Evolutionary conservation across 2,329 filamentous ascomycete genomes (phyloP).

Genomic region (Bipolaris zeicola): DNA sequence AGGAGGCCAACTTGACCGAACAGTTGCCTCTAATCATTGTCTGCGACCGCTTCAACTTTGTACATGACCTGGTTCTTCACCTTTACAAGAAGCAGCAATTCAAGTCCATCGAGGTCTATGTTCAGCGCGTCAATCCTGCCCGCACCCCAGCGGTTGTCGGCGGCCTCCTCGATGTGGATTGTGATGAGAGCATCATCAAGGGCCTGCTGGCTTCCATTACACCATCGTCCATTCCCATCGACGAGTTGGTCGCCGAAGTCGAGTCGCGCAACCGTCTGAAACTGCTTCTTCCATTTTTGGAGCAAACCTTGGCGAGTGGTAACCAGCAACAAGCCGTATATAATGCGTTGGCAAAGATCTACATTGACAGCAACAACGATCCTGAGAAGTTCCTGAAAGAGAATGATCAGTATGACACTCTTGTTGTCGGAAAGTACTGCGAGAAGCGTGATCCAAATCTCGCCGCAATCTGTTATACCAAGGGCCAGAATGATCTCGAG

Average conservation of each 20-base stretch:
- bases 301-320: slow-evolving; percentile 83
- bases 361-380: slow-evolving; percentile 98
- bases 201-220: slow-evolving; percentile 84
- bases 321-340: slow-evolving; percentile 97
- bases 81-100: slow-evolving; percentile 99
- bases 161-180: slow-evolving; percentile 93
- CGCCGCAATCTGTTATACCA: slow-evolving; percentile 91
- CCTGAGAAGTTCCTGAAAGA: slow-evolving; percentile 97
- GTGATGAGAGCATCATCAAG: slow-evolving; percentile 96
- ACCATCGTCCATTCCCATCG: slow-evolving; percentile 84
- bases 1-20: slow-evolving; percentile 90
- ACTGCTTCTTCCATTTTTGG: slow-evolving; percentile 92
- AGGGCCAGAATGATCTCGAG: slow-evolving; percentile 96
- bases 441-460: slow-evolving; percentile 98
- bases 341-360: slow-evolving; percentile 98
- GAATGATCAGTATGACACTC: slow-evolving; percentile 94
- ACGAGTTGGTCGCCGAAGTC: slow-evolving; percentile 93
- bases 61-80: slow-evolving; percentile 94
- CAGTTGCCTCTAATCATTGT: slow-evolving; percentile 97
- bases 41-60: slow-evolving; percentile 99
- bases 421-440: slow-evolving; percentile 95
- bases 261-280: slow-evolving; percentile 95
- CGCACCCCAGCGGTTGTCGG: slow-evolving; percentile 92
- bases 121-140: slow-evolving; percentile 92
- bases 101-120: slow-evolving; percentile 97